phyloP scores from a whole-genome alignment of 192 early-diverging fungal genomes.

The Podochytrium sp. region DNA sequence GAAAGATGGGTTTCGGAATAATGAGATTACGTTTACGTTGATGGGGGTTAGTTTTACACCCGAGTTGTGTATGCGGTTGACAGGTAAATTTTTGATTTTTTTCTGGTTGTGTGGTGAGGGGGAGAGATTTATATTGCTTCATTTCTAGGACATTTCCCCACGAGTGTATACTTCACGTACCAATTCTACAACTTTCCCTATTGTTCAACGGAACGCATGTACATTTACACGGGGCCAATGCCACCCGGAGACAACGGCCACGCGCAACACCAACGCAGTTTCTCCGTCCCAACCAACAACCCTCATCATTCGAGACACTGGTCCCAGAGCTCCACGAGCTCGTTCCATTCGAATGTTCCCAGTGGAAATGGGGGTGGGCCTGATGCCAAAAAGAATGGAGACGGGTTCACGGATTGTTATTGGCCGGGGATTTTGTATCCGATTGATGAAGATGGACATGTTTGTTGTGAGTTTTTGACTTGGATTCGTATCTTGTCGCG shows the following conservation, averaged over 20 bases:
- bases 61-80: conserved; percentile 22
- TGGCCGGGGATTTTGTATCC: conserved; percentile 51
- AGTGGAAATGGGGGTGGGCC: neutral
- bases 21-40: conserved; percentile 39
- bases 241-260: conserved; percentile 20
- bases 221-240: conserved; percentile 44
- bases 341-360: conserved; percentile 17
- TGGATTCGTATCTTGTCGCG: neutral
- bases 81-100: conserved; percentile 4
- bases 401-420: conserved; percentile 7
- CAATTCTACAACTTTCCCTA: conserved; percentile 53
- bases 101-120: neutral
- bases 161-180: conserved; percentile 43
- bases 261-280: conserved; percentile 25
- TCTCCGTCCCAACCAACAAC: conserved; percentile 25
- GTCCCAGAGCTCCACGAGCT: conserved; percentile 31
- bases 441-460: conserved; percentile 29
- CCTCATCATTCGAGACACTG: conserved; percentile 25
- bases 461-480: conserved; percentile 21
- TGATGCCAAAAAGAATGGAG: neutral
- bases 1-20: conserved; percentile 25
- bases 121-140: neutral
- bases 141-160: conserved; percentile 31
- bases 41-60: conserved; percentile 39
- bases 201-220: conserved; percentile 34